Conservation (phyloP, 306 rosid species). For the Lathyrus aphaca region DNA sequence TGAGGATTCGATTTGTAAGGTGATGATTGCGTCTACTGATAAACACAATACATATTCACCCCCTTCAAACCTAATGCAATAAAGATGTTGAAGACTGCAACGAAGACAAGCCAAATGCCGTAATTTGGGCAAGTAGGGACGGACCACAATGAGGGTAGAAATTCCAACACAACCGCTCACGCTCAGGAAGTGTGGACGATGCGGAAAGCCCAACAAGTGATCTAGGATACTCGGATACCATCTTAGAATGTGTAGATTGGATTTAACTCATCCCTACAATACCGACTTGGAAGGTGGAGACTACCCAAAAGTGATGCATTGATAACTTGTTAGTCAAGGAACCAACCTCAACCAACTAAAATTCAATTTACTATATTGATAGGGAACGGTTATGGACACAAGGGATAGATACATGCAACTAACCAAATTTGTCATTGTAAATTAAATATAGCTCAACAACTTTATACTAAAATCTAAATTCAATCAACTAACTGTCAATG, state of each 20-base stretch:
- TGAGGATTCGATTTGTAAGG: too few relatives aligned
- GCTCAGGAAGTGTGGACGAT: background rate
- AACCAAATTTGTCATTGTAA: background rate
- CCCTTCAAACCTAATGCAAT: too few relatives aligned
- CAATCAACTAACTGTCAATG: background rate
- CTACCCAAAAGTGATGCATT: background rate
- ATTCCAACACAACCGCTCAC: background rate
- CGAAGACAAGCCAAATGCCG: too few relatives aligned
- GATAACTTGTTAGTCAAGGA: background rate
- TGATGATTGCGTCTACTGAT: background rate
- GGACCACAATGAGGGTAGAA: too few relatives aligned
- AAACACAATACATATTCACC: background rate
- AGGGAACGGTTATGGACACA: background rate
- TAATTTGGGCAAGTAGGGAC: too few relatives aligned
- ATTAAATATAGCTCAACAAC: background rate
- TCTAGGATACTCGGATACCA: background rate
- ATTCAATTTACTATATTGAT: background rate
- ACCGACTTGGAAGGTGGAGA: background rate
- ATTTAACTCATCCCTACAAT: too few relatives aligned
- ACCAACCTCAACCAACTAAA: background rate
- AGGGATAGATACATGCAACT: background rate
- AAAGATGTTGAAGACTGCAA: too few relatives aligned
- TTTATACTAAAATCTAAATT: too few relatives aligned
- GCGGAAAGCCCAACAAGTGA: background rate
- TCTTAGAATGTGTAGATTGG: too few relatives aligned